phyloP scores from a whole-genome alignment of 192 early-diverging fungal genomes.

The Umbelopsis ramanniana region DNA sequence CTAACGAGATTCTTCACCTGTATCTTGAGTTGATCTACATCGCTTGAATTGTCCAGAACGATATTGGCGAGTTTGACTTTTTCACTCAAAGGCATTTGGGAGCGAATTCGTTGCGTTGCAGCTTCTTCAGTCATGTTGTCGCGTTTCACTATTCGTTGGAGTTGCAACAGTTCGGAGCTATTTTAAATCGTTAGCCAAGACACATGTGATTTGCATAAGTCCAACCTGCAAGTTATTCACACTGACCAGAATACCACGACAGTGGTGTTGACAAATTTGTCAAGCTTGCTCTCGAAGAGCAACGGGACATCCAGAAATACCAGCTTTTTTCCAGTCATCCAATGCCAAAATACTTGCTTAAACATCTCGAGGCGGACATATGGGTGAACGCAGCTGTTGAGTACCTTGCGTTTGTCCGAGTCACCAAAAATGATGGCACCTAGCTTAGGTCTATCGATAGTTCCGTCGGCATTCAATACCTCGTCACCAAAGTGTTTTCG shows the following conservation, averaged over 20 bases:
- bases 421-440: conserved; percentile 83
- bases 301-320: conserved; percentile 94
- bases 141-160: conserved; percentile 72
- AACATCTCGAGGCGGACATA: conserved; percentile 84
- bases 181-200: background rate
- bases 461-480: conserved; percentile 56
- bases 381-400: conserved; percentile 91
- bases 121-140: conserved; percentile 68
- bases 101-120: conserved; percentile 71
- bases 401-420: conserved; percentile 63
- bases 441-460: conserved; percentile 76
- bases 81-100: conserved; percentile 84
- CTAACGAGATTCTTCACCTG: conserved; percentile 34
- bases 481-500: conserved; percentile 76
- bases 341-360: conserved; percentile 64
- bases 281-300: conserved; percentile 83
- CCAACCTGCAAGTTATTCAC: background rate
- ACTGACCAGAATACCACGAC: conserved; percentile 85
- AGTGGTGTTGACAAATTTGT: conserved; percentile 69
- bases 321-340: conserved; percentile 67
- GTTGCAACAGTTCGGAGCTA: conserved; percentile 76
- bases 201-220: background rate
- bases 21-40: conserved; percentile 53
- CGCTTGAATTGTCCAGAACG: conserved; percentile 86
- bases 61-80: conserved; percentile 78